Evolutionary conservation across 495 filamentous ascomycete species (phyloP), one percentile per base, ranked within the genome.

Genomic region (Penicillium fimorum): DNA sequence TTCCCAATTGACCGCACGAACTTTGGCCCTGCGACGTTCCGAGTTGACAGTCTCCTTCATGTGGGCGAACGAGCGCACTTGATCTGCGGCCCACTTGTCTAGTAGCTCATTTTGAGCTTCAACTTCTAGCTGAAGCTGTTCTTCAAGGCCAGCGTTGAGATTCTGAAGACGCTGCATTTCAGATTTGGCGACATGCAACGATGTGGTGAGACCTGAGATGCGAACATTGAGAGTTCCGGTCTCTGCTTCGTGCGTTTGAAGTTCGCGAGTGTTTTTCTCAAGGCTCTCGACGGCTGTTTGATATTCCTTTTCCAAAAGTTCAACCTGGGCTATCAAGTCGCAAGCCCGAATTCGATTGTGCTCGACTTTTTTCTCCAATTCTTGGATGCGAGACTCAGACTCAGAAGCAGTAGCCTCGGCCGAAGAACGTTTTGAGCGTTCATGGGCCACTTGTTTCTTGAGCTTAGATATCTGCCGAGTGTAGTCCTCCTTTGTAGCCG

Each of bases 191-290:
- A 24, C 57, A 11, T 74, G 65, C 2, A 79, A 67, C 2, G 69
- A 68, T 2, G 75, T 78, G 40, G 66, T 68, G 42, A 75, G 69
- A 18, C 73, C 64, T 4, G 70, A 70, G 51, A 76, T 63, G 15
- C 64, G 71, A 41, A 73, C 71, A 46, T 78, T 79, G 48, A 79
- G 60, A 13, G 45, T 55, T 0, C 74, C 74, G 0, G 66, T 61
- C 20, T 81, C 78, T 53, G 75, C 76, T 49, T 81, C 77, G 9
- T 76, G 67, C 10, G 70, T 62, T 40, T 70, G 68, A 12, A 57
- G 60, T 41, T 73, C 63, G 11, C 60, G 64, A 3, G 65, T 44
- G 12, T 67, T 61, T 22, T 72, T 61, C 42, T 77, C 69, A 9
- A 74, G 55, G 11, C 17, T 15, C 17, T 67, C 58, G 5, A 70